Conservation (phyloP, 2,329 filamentous ascomycete genomes). For the Trichoderma brevicompactum region DNA sequence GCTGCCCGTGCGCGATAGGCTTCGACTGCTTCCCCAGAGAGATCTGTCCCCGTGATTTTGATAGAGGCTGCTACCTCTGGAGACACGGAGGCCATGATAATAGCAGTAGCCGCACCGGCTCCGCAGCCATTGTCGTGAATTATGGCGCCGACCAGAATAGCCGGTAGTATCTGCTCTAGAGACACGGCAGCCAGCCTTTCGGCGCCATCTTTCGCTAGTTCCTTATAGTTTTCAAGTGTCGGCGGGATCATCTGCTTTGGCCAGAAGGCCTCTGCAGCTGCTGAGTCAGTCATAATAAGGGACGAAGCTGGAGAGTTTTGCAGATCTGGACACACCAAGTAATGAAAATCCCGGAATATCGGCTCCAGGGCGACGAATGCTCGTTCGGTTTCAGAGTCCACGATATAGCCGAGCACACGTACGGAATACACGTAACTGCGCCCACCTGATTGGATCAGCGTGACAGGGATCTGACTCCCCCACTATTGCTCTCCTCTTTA, state of each 20-base stretch:
- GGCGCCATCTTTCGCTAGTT: conserved; percentile 13
- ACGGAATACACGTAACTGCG: conserved; percentile 6
- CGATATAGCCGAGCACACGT: conserved; percentile 10
- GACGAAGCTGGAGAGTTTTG: conserved; percentile 2
- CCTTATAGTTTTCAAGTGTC: conserved; percentile 22
- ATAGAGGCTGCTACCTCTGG: conserved; percentile 14
- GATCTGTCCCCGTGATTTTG: conserved; percentile 19
- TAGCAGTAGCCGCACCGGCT: conserved; percentile 15
- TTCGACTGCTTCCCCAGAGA: conserved; percentile 15
- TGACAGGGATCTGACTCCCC: conserved; percentile 9
- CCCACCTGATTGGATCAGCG: conserved; percentile 5
- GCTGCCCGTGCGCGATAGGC: conserved; percentile 3
- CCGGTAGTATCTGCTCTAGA: conserved; percentile 14
- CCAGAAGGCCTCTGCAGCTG: conserved; percentile 12
- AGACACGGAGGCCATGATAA: conserved; percentile 11
- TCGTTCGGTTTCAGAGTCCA: conserved; percentile 6
- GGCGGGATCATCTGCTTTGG: conserved; percentile 21
- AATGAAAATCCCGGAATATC: conserved; percentile 9
- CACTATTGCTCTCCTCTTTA: conserved; percentile 3
- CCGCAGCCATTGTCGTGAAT: conserved; percentile 27
- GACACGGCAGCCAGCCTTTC: conserved; percentile 22
- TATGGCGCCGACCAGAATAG: conserved; percentile 14
- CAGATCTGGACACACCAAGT: not conserved
- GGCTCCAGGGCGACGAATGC: not conserved
- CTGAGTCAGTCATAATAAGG: not conserved